phyloP scores from a whole-genome alignment of 2,329 filamentous ascomycete species.

The Xylaria polymorpha region DNA sequence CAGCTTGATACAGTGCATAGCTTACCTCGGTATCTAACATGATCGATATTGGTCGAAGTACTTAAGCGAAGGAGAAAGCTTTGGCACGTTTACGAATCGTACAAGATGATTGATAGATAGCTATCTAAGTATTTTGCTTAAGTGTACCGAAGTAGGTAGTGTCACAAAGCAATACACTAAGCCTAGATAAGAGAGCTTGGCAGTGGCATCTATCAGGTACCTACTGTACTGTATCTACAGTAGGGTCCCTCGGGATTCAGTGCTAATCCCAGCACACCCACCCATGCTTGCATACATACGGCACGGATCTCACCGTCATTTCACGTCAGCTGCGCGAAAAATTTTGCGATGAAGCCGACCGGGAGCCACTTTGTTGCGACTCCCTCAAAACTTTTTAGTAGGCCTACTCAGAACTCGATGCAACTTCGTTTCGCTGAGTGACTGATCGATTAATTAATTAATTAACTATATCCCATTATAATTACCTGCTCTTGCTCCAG shows the following conservation, averaged over 20 bases:
- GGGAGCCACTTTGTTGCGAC: neutral
- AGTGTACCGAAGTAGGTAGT: neutral
- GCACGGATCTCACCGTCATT: conserved; percentile 36
- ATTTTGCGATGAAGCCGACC: conserved; percentile 15
- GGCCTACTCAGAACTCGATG: neutral
- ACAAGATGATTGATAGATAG: neutral
- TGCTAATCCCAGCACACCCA: neutral
- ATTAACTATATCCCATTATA: neutral
- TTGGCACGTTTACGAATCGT: neutral
- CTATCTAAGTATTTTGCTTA: neutral
- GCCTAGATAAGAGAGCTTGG: conserved; percentile 25
- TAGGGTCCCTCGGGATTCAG: neutral
- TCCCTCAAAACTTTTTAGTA: neutral
- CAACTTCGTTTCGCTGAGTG: neutral
- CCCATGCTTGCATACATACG: neutral
- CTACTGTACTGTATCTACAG: neutral
- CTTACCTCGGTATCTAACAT: neutral
- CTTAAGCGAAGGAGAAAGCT: neutral
- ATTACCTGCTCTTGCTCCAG: neutral
- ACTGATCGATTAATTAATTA: too few relatives aligned
- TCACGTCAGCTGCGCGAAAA: conserved; percentile 29
- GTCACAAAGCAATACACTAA: conserved; percentile 15
- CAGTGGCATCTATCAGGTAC: conserved; percentile 4
- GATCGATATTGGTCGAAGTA: neutral
- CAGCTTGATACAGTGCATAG: neutral